A percentile compares a stretch with the other conserved stretches of the same genome.
These are phyloP conservation scores for Hygrophorus russula DNA, from an alignment of 768 basidiomycete genomes.

Conservation along the genomic window DNA sequence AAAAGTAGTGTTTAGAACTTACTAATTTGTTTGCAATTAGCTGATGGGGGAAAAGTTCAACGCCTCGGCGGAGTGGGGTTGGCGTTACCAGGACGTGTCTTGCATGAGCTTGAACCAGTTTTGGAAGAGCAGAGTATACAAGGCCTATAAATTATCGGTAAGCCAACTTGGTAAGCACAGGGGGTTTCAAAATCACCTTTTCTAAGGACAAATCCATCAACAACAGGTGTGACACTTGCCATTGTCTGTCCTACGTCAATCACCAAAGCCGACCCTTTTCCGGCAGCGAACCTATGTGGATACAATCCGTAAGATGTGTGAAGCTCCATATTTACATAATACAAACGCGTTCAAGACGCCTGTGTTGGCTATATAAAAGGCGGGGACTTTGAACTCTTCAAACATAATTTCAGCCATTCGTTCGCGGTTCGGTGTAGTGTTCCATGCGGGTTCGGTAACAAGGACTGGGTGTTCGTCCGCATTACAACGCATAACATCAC, in stretches of 20 bases:
- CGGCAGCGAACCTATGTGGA: constrained; percentile 74
- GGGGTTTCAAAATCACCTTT: constrained; percentile 47
- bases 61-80: constrained; percentile 36
- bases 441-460: constrained; percentile 95
- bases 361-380: constrained; percentile 93
- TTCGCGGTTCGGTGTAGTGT: constrained; percentile 84
- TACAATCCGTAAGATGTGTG: constrained; percentile 5
- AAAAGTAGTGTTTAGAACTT: constrained; percentile 9
- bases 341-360: constrained; percentile 87
- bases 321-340: not conserved
- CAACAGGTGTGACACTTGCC: constrained; percentile 89
- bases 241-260: constrained; percentile 87
- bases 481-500: constrained; percentile 65
- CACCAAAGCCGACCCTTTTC: constrained; percentile 94
- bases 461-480: constrained; percentile 84
- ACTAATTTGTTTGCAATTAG: constrained; percentile 78
- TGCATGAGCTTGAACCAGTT: constrained; percentile 73
- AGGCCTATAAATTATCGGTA: constrained; percentile 43
- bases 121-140: constrained; percentile 59
- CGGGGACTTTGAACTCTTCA: constrained; percentile 89
- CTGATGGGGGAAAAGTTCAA: constrained; percentile 77
- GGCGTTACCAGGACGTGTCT: constrained; percentile 50
- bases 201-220: constrained; percentile 93
- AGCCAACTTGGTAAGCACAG: not conserved
- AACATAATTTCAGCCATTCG: constrained; percentile 97